A percentile compares a stretch with the other conserved stretches of the same genome.
These are phyloP conservation scores for Serendipita sp. DNA, from an alignment of 768 basidiomycete genomes.

Conservation along the genomic window DNA sequence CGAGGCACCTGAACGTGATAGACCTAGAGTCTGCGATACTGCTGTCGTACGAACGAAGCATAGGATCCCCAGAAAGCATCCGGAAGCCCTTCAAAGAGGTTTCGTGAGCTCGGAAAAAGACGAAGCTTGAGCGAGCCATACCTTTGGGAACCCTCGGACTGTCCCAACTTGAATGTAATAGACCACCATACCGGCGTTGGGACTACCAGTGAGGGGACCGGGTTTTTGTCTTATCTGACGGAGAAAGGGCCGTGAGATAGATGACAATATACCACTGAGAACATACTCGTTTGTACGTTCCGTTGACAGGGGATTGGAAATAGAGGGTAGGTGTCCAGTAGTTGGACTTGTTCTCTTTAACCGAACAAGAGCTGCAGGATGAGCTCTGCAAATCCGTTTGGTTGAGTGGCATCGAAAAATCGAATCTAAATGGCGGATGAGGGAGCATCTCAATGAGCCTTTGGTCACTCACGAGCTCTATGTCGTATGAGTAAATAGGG, in stretches of 20 bases:
- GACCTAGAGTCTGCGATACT: conserved; percentile 10
- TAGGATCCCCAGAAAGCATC: conserved; percentile 9
- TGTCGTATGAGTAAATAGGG: neutral
- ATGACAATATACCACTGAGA: neutral
- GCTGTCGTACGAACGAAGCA: conserved; percentile 8
- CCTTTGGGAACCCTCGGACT: conserved; percentile 10
- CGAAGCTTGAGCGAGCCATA: neutral
- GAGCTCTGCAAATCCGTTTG: conserved; percentile 4
- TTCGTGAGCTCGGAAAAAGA: neutral
- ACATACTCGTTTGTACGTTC: conserved; percentile 10
- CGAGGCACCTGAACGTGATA: conserved; percentile 10
- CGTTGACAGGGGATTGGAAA: conserved; percentile 11
- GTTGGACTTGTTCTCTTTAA: conserved; percentile 11
- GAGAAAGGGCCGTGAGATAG: neutral
- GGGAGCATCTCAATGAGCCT: neutral
- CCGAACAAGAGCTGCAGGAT: conserved; percentile 7
- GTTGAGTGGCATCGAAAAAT: conserved; percentile 10
- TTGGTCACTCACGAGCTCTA: neutral
- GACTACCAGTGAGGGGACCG: conserved; percentile 9
- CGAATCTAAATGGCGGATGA: conserved; percentile 2
- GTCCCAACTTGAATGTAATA: conserved; percentile 11
- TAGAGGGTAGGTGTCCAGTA: conserved; percentile 11
- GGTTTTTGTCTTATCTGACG: conserved; percentile 8
- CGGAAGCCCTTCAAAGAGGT: conserved; percentile 9
- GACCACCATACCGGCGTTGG: conserved; percentile 10